phyloP scores from a whole-genome alignment of 1,284 basidiomycete genomes.

The Anthracocystis setariae region DNA sequence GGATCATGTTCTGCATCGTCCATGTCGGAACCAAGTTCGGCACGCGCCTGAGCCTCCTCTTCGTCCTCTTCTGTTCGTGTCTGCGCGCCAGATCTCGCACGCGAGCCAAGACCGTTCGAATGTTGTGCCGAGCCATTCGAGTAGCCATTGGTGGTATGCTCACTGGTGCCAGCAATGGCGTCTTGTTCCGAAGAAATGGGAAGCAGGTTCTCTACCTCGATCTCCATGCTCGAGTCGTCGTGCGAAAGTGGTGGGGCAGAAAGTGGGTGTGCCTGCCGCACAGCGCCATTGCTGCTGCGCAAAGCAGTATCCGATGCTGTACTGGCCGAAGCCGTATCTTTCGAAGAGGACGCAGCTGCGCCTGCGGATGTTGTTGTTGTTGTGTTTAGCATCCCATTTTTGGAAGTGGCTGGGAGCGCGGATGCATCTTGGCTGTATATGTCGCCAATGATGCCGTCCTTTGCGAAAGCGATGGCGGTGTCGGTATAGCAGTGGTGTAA shows the following conservation, averaged over 20 bases:
- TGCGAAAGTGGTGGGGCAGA: slow-evolving; percentile 55
- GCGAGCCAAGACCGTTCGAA: slow-evolving; percentile 11
- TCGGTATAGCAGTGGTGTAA: slow-evolving; percentile 77
- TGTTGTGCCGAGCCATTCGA: slow-evolving; percentile 16
- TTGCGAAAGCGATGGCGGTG: slow-evolving; percentile 77
- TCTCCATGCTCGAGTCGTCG: slow-evolving; percentile 58
- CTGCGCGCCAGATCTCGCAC: slow-evolving; percentile 2
- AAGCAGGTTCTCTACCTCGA: slow-evolving; percentile 55
- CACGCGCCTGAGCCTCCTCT: slow-evolving; percentile 30
- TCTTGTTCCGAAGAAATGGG: slow-evolving; percentile 34
- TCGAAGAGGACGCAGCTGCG: slow-evolving; percentile 13
- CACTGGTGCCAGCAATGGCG: not conserved
- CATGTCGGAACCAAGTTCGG: slow-evolving; percentile 20
- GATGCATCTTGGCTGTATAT: slow-evolving; percentile 25
- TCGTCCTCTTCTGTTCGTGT: slow-evolving; percentile 2
- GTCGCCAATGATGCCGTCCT: slow-evolving; percentile 71
- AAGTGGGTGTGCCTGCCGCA: slow-evolving; percentile 50
- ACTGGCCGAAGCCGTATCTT: not conserved
- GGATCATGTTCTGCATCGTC: slow-evolving; percentile 17
- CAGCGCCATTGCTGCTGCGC: slow-evolving; percentile 9
- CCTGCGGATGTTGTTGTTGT: slow-evolving; percentile 6
- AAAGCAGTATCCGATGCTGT: slow-evolving; percentile 4
- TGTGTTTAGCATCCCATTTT: slow-evolving; percentile 8
- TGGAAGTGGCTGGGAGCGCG: slow-evolving; percentile 4
- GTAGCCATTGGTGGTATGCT: slow-evolving; percentile 28